Conservation (phyloP, 192 early-diverging fungal species). For the Coemansia sp. region DNA sequence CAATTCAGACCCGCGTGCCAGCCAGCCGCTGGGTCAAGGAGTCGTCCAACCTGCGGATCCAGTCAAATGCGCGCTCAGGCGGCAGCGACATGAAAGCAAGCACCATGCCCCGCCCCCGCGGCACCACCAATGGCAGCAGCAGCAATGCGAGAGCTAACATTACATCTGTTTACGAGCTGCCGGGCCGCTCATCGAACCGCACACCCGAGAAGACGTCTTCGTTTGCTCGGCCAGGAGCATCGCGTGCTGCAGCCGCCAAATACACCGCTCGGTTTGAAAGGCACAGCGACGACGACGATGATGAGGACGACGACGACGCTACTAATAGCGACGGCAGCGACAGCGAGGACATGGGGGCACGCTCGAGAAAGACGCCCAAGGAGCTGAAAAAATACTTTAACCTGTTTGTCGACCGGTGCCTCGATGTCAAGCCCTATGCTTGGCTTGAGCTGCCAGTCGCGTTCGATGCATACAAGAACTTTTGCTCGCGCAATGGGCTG, state of each 20-base stretch:
- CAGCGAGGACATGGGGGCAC: conserved; percentile 4
- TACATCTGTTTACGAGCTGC: conserved; percentile 49
- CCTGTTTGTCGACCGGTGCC: conserved; percentile 51
- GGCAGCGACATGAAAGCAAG: conserved; percentile 25
- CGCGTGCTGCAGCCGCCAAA: conserved; percentile 8
- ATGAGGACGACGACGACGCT: neutral
- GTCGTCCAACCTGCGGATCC: conserved; percentile 40
- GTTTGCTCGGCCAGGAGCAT: conserved; percentile 11
- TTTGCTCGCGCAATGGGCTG: conserved; percentile 53
- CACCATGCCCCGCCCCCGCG: conserved; percentile 52
- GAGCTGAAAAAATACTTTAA: conserved; percentile 51
- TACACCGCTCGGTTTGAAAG: conserved; percentile 25
- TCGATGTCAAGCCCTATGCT: conserved; percentile 57
- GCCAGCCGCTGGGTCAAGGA: conserved; percentile 56
- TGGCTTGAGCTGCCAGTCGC: conserved; percentile 45
- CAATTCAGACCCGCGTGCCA: conserved; percentile 37
- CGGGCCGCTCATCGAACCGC: conserved; percentile 32
- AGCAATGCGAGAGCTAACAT: conserved; percentile 33
- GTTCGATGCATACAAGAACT: conserved; percentile 44
- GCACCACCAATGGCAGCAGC: conserved; percentile 17
- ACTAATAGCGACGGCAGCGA: conserved; percentile 20
- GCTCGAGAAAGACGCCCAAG: conserved; percentile 25
- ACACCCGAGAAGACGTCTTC: conserved; percentile 7
- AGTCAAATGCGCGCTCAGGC: conserved; percentile 15
- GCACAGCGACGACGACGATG: conserved; percentile 11